Evolutionary conservation across 2,329 filamentous ascomycete species (phyloP), one percentile per base, ranked within the genome.

Genomic region (Rutstroemia sp.): DNA sequence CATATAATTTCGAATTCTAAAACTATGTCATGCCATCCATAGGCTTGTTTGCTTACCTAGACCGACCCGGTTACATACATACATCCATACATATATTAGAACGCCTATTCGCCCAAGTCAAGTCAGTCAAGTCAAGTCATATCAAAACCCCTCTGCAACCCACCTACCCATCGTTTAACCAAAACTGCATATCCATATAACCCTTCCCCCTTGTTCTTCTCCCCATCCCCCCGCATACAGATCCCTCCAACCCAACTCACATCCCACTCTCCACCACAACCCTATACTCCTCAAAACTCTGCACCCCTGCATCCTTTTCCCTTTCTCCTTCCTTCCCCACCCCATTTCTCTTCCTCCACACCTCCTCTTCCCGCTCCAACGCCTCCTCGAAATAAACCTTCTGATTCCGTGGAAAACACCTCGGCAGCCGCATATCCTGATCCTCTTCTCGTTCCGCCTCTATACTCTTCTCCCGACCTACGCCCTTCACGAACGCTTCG

Each of bases 331-430:
- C 4, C 52, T 58, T 16, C 21, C 54, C 55, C 16, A 50, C 19
- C 7, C 56, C 56, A 39, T 53, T 58, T 18, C 59, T 59, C 39
- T 30, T 59, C 34, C 60, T 63, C 58, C 61, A 68, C 3, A 41
- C 54, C 49, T 65, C 67, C 45, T 83, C 80, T 66, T 90, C 87
- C 58, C 87, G 85, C 49, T 81, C 77, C 50, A 88, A 76, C 18
- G 83, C 78, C 48, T 84, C 78, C 66, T 90, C 85, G 59, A 90
- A 76, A 68, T 89, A 85, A 47, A 86, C 80, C 5, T 80, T 75
- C 1, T 88, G 81, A 14, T 88, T 87, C 59, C 88, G 85, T 1
- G 85, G 86, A 81, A 82, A 86, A 61, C 83, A 85, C 0, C 71
- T 71, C 1, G 67, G 67, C 49, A 69, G 61, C 6, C 59, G 42